Evolutionary conservation across 495 filamentous ascomycete genomes (phyloP).

Genomic region (Melanomma pulvis-pyrius): DNA sequence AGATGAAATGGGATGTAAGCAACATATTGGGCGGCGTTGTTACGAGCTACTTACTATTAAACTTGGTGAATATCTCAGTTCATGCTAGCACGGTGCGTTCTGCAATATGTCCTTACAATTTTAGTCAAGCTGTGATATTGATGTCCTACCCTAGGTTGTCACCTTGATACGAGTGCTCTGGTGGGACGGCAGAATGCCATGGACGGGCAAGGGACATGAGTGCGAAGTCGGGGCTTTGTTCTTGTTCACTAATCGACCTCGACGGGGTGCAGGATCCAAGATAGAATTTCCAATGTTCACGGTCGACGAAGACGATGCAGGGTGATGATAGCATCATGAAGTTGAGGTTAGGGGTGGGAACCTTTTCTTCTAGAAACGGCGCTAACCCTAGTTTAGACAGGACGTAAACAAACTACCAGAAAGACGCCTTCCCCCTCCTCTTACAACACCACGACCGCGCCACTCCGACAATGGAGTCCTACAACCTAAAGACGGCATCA

Average conservation of each 20-base stretch:
- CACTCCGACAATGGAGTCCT: slow-evolving; percentile 63
- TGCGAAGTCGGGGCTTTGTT: not conserved
- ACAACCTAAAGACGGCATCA: slow-evolving; percentile 84
- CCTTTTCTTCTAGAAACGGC: not conserved
- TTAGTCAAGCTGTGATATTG: no score
- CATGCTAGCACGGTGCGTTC: no score
- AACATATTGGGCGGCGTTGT: no score
- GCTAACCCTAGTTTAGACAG: not conserved
- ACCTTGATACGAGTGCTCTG: no score
- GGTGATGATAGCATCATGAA: not conserved
- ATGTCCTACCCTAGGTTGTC: no score
- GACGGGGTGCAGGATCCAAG: not conserved
- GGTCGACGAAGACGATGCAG: not conserved
- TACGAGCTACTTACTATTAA: no score
- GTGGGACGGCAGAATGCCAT: no score
- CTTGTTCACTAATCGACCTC: not conserved
- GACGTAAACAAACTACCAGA: not conserved
- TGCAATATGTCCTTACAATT: no score
- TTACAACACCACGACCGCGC: not conserved
- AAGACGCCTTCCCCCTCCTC: not conserved
- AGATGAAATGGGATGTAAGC: no score
- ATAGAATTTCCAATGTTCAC: not conserved
- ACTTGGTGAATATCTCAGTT: no score
- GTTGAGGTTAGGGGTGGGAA: not conserved
- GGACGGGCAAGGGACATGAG: no score